These are phyloP conservation scores for Wickerhamiella sergipiensis DNA, from an alignment of 805 yeast species.

Conservation along the genomic window DNA sequence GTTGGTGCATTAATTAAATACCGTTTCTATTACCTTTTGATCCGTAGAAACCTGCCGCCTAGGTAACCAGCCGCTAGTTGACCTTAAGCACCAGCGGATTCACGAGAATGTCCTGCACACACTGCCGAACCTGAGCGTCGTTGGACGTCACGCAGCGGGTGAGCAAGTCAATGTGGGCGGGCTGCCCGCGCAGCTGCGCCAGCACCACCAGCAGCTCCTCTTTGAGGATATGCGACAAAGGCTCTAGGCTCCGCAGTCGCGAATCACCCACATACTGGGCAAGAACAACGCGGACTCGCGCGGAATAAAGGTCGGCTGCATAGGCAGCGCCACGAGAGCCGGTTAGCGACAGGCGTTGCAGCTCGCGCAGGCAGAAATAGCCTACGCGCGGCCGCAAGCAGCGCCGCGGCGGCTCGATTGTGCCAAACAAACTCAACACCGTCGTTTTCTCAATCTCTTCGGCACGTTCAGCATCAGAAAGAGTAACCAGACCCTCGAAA, in stretches of 20 bases:
- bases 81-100: background rate
- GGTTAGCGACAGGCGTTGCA: constrained; percentile 29
- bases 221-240: constrained; percentile 53
- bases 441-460: constrained; percentile 19
- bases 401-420: constrained; percentile 38
- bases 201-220: constrained; percentile 37
- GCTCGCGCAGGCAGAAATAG: constrained; percentile 40
- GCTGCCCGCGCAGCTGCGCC: constrained; percentile 5
- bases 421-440: constrained; percentile 34
- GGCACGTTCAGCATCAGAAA: background rate
- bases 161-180: constrained; percentile 1
- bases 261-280: constrained; percentile 53
- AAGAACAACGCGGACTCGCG: constrained; percentile 31
- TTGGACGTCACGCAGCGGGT: constrained; percentile 7
- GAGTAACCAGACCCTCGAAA: constrained; percentile 30
- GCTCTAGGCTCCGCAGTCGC: constrained; percentile 43
- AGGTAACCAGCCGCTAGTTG: too few species aligned
- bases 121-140: constrained; percentile 5
- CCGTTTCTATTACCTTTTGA: too few species aligned
- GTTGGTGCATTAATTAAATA: background rate
- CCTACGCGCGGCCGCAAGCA: constrained; percentile 38
- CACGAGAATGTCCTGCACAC: constrained; percentile 5
- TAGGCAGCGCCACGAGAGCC: background rate
- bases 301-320: background rate
- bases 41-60: too few species aligned